Evolutionary conservation across 441 rosid genomes (phyloP), one percentile per base, ranked within the genome.

Genomic region (Croton setiger): DNA sequence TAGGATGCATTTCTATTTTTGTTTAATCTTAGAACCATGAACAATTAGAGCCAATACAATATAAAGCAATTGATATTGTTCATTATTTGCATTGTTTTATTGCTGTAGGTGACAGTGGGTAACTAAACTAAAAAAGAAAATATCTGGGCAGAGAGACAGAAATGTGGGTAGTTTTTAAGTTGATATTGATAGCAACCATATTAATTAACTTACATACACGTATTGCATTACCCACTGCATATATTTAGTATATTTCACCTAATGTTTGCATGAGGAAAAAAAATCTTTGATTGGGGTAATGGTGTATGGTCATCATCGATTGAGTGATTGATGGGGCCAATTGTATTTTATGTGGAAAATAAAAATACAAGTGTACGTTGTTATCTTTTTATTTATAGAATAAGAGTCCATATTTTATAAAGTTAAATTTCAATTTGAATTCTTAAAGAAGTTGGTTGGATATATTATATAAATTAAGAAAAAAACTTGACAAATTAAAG

Each of bases 121-220:
- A 27, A 27, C 31, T 1, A 39, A 39, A 39, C 1, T 39, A 7
- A 39, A 39, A 39, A 5, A 7, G 5, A 7, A 39, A 6, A 1
- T 9, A 39, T 39, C 10, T 17, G 39, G n/a, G 21, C 21, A 49
- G 1, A 31, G 39, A 20, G 23, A 65, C 62, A 20, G 37, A 3
- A 61, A 31, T 53, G 63, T 63, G 8, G 61, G n/a, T 49, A 39
- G 66, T 37, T 59, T 43, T 63, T 14, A 60, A 55, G 23, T 53
- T 41, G 23, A 47, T 27, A 27, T 27, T 27, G 58, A 43, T 7
- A 11, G 33, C 62, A 36, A 13, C 64, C 44, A 41, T 18, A 7
- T 54, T 55, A 36, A 44, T 36, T 68, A 21, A 18, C n/a, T 39
- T 37, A 48, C 49, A 14, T 3, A 6, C 2, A 33, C n/a, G 11